Conservation (phyloP, 2,329 filamentous ascomycete species). For the Conoideocrella luteorostrata region DNA sequence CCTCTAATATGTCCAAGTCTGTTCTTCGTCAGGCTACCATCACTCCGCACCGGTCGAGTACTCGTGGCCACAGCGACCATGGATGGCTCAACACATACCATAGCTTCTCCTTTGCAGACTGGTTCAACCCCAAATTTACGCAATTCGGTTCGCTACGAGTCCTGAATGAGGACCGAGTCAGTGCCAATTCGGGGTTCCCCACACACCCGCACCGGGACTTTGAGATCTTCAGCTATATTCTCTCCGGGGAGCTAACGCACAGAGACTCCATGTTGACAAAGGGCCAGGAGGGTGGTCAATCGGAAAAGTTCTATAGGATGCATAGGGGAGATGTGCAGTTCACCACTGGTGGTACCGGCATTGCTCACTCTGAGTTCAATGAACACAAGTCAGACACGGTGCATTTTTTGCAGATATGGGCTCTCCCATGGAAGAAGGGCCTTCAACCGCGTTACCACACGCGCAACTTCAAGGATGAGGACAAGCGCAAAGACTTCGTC, state of each 20-base stretch:
- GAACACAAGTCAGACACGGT: conserved; percentile 64
- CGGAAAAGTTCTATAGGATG: conserved; percentile 64
- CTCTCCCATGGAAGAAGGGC: conserved; percentile 66
- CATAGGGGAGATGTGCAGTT: conserved; percentile 81
- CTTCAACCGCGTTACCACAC: conserved; percentile 74
- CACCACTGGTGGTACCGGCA: conserved; percentile 75
- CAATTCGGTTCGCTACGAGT: conserved; percentile 74
- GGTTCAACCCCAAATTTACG: conserved; percentile 60
- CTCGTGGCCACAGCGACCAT: conserved; percentile 72
- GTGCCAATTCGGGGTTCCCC: conserved; percentile 68
- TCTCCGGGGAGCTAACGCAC: conserved; percentile 81
- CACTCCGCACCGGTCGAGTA: conserved; percentile 63
- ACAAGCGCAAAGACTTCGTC: conserved; percentile 65
- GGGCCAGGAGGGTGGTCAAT: conserved; percentile 50
- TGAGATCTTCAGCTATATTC: conserved; percentile 84
- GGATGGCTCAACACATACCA: conserved; percentile 86
- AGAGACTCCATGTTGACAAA: conserved; percentile 78
- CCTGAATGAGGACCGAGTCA: conserved; percentile 83
- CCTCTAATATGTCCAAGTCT: conserved; percentile 52
- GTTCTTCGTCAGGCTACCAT: conserved; percentile 62
- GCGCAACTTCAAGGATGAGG: conserved; percentile 62
- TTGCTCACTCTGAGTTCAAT: conserved; percentile 79
- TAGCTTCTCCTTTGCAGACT: conserved; percentile 74
- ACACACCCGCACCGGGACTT: conserved; percentile 81
- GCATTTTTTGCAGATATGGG: conserved; percentile 89